Evolutionary conservation across 345 rosid genomes (phyloP), one percentile per base, ranked within the genome.

Genomic region (Citrus sp.): DNA sequence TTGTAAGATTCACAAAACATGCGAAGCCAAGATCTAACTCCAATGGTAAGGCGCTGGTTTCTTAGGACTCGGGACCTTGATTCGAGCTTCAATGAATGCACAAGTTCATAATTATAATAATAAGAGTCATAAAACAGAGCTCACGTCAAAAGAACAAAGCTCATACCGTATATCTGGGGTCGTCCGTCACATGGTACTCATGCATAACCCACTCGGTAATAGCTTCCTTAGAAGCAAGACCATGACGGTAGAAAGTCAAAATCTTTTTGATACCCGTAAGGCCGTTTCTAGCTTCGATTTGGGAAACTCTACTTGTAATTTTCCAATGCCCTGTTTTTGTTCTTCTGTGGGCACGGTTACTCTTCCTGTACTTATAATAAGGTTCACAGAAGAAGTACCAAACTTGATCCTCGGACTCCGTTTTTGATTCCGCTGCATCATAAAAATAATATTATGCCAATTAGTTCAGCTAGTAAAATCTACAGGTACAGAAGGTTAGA

Each of bases 321-420:
- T 89, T 87, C 88, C 89, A 86, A n/a, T 8, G 78, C 6, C 92
- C 88, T 25, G n/a, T 4, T 49, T 8, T 28, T 5, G 88, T 83
- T 2, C 64, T 79, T 74, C 90, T 83, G 67, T 82, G 78, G 14
- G 35, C 59, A 7, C 59, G 72, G 13, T 38, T 75, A 70, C 82
- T 75, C 24, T 82, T 80, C 35, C 2, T 1, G 4, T 73, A 22
- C 6, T 74, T 74, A 42, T 63, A 65, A 40, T 78, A 76, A 18
- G 21, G 80, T 0, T 55, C 74, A 18, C 62, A 66, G 71, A 82
- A 89, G 69, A 86, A 84, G 68, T 81, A 81, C 87, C 88, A 87
- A 3, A 58, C 78, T 8, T 12, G 81, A 79, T 85, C 88, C 0
- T 55, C 28, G 3, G 82, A 37, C 54, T 38, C 28, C 4, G 24